These are phyloP conservation scores for Leccinum pellstonianum DNA, from an alignment of 768 basidiomycete species.

Conservation along the genomic window DNA sequence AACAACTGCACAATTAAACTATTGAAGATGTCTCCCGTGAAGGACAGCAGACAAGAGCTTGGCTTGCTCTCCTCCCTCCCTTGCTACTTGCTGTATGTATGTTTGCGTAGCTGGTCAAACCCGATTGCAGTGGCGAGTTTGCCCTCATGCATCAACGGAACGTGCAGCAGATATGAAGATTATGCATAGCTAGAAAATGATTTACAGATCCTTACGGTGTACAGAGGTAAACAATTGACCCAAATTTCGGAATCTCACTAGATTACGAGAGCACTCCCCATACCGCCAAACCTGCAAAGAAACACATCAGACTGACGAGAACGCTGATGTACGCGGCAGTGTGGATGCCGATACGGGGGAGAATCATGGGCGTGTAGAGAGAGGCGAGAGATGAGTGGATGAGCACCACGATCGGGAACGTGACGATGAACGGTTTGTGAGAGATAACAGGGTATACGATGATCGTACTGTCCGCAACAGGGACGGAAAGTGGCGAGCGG, in stretches of 20 bases:
- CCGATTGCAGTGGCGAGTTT: neutral
- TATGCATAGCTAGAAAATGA: neutral
- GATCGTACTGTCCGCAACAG: slow-evolving; percentile 16
- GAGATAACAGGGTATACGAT: slow-evolving; percentile 22
- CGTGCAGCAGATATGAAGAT: neutral
- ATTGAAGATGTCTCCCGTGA: too few relatives aligned
- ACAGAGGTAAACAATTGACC: slow-evolving; percentile 14
- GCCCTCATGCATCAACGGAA: neutral
- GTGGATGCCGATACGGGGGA: slow-evolving; percentile 74
- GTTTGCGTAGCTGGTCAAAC: neutral
- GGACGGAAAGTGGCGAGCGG: slow-evolving; percentile 46
- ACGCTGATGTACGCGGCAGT: slow-evolving; percentile 70
- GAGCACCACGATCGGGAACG: slow-evolving; percentile 42
- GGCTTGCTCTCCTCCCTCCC: neutral
- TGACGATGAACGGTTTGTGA: slow-evolving; percentile 39
- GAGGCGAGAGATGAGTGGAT: slow-evolving; percentile 57
- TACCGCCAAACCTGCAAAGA: slow-evolving; percentile 70
- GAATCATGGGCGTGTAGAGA: slow-evolving; percentile 63
- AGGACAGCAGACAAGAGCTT: neutral
- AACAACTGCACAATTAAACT: too few relatives aligned
- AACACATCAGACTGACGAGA: slow-evolving; percentile 61
- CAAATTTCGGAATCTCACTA: neutral
- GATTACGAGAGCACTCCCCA: slow-evolving; percentile 64
- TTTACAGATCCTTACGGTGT: neutral
- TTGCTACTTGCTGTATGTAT: slow-evolving; percentile 6